A percentile compares a stretch with the other conserved stretches of the same genome.
These are phyloP conservation scores for Aureobasidium uvarum DNA, from an alignment of 2,329 filamentous ascomycete genomes.

Conservation along the genomic window DNA sequence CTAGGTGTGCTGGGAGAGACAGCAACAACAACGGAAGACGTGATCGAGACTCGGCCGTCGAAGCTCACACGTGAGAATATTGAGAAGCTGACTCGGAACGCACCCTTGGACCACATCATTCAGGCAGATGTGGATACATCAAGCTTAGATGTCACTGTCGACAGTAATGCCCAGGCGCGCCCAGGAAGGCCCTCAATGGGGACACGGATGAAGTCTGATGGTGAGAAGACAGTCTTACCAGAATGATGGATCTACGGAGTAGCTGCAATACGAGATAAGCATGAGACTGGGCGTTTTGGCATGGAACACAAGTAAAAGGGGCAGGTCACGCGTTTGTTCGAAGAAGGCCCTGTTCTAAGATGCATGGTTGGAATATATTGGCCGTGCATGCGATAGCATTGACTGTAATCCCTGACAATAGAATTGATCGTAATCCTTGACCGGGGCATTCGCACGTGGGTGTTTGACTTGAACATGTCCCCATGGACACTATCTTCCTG, in stretches of 20 bases:
- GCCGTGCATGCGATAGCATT: conserved; percentile 4
- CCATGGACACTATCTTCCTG: background rate
- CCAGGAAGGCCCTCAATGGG: conserved; percentile 1
- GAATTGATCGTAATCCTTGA: conserved; percentile 2
- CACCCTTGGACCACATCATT: background rate
- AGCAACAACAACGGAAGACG: conserved; percentile 24
- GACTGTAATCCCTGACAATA: conserved; percentile 14
- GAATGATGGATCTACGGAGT: background rate
- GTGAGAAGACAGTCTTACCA: conserved; percentile 20
- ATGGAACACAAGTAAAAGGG: conserved; percentile 11
- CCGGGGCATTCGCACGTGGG: background rate
- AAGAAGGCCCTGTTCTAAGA: background rate
- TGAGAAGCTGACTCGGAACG: conserved; percentile 33
- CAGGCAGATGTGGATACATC: conserved; percentile 23
- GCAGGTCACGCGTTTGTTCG: background rate
- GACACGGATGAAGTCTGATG: conserved; percentile 19
- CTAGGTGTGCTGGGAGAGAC: conserved; percentile 29
- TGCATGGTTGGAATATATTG: conserved; percentile 6
- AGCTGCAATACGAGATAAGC: conserved; percentile 2
- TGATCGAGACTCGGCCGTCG: conserved; percentile 7
- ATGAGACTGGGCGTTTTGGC: conserved; percentile 16
- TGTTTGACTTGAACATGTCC: background rate
- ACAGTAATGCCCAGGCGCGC: conserved; percentile 1
- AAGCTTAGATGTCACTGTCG: conserved; percentile 24
- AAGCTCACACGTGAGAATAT: conserved; percentile 38